Evolutionary conservation across 1,284 basidiomycete species (phyloP).

Genomic region (Megacollybia platyphylla): DNA sequence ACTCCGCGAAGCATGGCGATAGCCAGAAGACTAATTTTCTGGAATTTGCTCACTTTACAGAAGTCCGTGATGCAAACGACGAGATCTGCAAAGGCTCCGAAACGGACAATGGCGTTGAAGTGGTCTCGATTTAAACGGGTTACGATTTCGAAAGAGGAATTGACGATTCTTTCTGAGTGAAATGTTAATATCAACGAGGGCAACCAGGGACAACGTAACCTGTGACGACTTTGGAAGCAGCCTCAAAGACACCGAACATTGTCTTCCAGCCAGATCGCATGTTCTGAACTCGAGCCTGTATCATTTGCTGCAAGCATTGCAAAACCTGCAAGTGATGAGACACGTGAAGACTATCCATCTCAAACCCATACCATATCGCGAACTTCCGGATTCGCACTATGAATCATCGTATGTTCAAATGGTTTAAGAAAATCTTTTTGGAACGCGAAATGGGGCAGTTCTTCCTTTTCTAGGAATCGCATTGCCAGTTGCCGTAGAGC

Average conservation of each 20-base stretch:
- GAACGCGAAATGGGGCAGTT: constrained; percentile 96
- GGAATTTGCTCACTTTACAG: constrained; percentile 97
- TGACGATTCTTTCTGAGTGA: constrained; percentile 74
- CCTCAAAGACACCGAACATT: constrained; percentile 97
- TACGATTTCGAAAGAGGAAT: constrained; percentile 94
- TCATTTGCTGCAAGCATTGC: constrained; percentile 99
- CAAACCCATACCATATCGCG: constrained; percentile 79
- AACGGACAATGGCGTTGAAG: constrained; percentile 81
- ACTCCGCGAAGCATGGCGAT: constrained; percentile 93
- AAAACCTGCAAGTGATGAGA: constrained; percentile 47
- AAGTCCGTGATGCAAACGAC: constrained; percentile 98
- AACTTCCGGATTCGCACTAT: constrained; percentile 91
- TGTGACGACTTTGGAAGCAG: constrained; percentile 88
- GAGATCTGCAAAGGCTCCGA: constrained; percentile 92
- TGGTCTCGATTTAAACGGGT: constrained; percentile 85
- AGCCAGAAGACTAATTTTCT: constrained; percentile 93
- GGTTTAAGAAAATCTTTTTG: constrained; percentile 99
- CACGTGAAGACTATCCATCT: neutral
- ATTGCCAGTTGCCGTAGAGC: constrained; percentile 96
- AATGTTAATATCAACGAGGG: constrained; percentile 1
- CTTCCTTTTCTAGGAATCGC: constrained; percentile 98
- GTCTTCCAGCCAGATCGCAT: constrained; percentile 98
- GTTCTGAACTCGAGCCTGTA: constrained; percentile 89
- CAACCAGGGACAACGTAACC: constrained; percentile 26
- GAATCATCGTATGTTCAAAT: constrained; percentile 96